Evolutionary conservation across 345 rosid species (phyloP), one percentile per base, ranked within the genome.

Genomic region (Angophora floribunda): DNA sequence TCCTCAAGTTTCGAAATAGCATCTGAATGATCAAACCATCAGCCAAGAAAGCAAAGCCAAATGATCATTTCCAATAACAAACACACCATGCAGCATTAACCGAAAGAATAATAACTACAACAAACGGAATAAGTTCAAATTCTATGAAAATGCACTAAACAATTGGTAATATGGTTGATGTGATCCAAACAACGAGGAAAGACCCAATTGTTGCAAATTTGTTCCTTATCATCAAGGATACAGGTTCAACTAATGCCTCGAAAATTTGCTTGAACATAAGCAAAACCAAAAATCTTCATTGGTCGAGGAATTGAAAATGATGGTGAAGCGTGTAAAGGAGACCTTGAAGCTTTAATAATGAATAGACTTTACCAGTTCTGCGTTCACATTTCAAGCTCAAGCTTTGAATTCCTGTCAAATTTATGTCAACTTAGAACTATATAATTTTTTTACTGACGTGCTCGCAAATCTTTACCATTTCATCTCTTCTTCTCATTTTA

Each of bases 1-100:
- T 97, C 99, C 91, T 97, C 99, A 52, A 97, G 91, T 94, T 97
- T 97, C 13, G 95, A 86, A 89, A 97, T 93, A 16, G 98, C 95
- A 67, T 97, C 99, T 97, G 93, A 52, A 16, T 12, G 63, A n/a
- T 49, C 51, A 86, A 57, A 8, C 61, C 13, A 86, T 78, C 51
- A 85, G 85, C 53, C 6, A 45, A 26, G 22, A 55, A 49, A 17
- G n/a, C 75, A 70, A 47, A 88, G 85, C 19, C 17, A 8, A 36
- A 22, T 51, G 16, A 36, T 67, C 67, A 85, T 13, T 4, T 88
- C 55, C 67, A 61, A 12, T n/a, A 45, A n/a, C 30, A 85, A 55
- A 41, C 55, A 53, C 12, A 9, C 49, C 14, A 6, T 7, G 4
- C 49, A 75, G 79, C 21, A 12, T 67, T 32, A 67, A 32, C 22